Percentiles rank a stretch among this genome's conserved stretches.
Conservation (phyloP, 768 basidiomycete species). For the Russula griseocarnosa region DNA sequence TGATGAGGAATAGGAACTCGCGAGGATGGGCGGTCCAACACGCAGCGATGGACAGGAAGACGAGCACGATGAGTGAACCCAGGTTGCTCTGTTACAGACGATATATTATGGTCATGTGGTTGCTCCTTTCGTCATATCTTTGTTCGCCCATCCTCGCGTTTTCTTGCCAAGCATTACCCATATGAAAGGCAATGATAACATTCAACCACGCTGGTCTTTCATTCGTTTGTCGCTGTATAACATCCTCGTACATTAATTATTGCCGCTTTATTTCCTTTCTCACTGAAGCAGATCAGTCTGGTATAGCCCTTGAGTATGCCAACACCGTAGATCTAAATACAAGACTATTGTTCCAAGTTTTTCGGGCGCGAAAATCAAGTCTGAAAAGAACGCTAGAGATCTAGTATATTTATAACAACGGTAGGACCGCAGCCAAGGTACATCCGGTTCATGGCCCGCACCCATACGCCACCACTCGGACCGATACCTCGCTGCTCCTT, state of each 20-base stretch:
- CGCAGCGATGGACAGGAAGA: conserved; percentile 34
- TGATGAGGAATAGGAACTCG: conserved; percentile 54
- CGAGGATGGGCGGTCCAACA: conserved; percentile 45
- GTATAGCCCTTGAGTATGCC: not conserved
- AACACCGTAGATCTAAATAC: not conserved
- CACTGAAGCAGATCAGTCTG: not conserved
- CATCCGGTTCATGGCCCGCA: conserved; percentile 41
- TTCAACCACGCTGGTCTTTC: not conserved
- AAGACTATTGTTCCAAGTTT: not conserved
- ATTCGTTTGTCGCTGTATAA: conserved; percentile 7
- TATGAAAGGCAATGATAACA: conserved; percentile 7
- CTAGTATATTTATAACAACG: conserved; percentile 34
- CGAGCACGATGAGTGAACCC: conserved; percentile 15
- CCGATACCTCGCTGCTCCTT: conserved; percentile 33
- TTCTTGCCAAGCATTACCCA: not conserved
- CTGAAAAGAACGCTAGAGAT: conserved; percentile 31
- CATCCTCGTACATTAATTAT: not conserved
- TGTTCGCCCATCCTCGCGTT: conserved; percentile 24
- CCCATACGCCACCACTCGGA: conserved; percentile 31
- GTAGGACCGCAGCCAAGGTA: conserved; percentile 36
- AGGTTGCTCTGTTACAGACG: conserved; percentile 1
- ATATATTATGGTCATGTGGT: conserved; percentile 1
- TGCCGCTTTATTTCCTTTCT: not conserved
- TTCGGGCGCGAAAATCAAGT: conserved; percentile 4
- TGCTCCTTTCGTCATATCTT: conserved; percentile 17